These are phyloP conservation scores for Ambrosia trifida DNA, from an alignment of 129 eudicot genomes.

Conservation along the genomic window DNA sequence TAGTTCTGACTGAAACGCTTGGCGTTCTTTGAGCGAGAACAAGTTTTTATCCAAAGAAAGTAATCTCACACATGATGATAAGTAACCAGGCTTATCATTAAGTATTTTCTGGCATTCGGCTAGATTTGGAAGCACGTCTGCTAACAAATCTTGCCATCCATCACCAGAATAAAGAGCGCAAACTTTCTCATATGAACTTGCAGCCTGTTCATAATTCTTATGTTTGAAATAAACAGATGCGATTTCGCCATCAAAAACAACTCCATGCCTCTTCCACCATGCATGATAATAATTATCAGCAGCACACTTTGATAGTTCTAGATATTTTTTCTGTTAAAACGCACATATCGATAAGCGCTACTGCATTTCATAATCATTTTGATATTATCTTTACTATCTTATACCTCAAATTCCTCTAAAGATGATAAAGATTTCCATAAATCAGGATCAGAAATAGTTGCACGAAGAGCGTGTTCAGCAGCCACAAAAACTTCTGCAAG, in stretches of 20 bases:
- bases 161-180: slow-evolving; percentile 96
- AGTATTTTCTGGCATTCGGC: slow-evolving; percentile 93
- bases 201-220: slow-evolving; percentile 77
- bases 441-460: slow-evolving; percentile 71
- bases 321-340: slow-evolving; percentile 62
- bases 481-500: slow-evolving; percentile 86
- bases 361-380: neutral
- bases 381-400: neutral
- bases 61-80: slow-evolving; percentile 86
- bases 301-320: slow-evolving; percentile 87
- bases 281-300: slow-evolving; percentile 86
- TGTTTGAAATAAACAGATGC: slow-evolving; percentile 78
- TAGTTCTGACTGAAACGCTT: slow-evolving; percentile 86
- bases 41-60: slow-evolving; percentile 83
- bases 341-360: neutral
- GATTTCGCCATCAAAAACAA: slow-evolving; percentile 94
- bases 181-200: slow-evolving; percentile 78
- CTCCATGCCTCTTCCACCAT: slow-evolving; percentile 99
- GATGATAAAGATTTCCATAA: slow-evolving; percentile 77
- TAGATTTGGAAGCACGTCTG: slow-evolving; percentile 93
- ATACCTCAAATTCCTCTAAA: slow-evolving; percentile 81
- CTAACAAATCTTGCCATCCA: slow-evolving; percentile 93
- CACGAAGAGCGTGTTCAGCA: slow-evolving; percentile 79
- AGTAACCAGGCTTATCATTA: slow-evolving; percentile 85
- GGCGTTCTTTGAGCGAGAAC: slow-evolving; percentile 78